Percentiles rank a stretch among this genome's conserved stretches.
phyloP scores from a whole-genome alignment of 2,329 filamentous ascomycete genomes.

The Pseudopithomyces chartarum region DNA sequence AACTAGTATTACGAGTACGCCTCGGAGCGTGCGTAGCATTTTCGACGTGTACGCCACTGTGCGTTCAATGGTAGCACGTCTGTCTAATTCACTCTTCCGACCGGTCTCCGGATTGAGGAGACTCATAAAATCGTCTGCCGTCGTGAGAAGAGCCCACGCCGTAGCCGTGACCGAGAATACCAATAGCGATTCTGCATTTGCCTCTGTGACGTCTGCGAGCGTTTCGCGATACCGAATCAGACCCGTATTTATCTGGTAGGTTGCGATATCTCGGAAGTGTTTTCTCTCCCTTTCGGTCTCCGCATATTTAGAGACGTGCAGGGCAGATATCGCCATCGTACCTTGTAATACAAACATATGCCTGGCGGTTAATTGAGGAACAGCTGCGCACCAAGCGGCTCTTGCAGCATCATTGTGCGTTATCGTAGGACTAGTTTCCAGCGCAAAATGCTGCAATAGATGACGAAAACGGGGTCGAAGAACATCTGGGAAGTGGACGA shows the following conservation, averaged over 20 bases:
- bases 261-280: constrained; percentile 23
- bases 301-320: constrained; percentile 48
- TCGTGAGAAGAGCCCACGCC: constrained; percentile 20
- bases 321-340: constrained; percentile 49
- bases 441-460: constrained; percentile 31
- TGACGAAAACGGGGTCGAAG: constrained; percentile 16
- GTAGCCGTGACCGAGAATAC: constrained; percentile 25
- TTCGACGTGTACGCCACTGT: constrained; percentile 11
- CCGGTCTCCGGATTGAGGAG: constrained; percentile 11
- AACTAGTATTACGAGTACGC: constrained; percentile 30
- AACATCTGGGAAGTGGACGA: constrained; percentile 15
- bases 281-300: constrained; percentile 14
- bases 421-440: constrained; percentile 25
- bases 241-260: constrained; percentile 29
- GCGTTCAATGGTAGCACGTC: not conserved
- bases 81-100: not conserved
- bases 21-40: constrained; percentile 23
- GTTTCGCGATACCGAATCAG: constrained; percentile 25
- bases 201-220: constrained; percentile 39
- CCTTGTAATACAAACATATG: constrained; percentile 50
- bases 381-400: constrained; percentile 24
- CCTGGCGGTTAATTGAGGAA: constrained; percentile 41
- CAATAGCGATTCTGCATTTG: constrained; percentile 48
- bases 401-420: constrained; percentile 14
- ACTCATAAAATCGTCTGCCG: constrained; percentile 19